phyloP scores from a whole-genome alignment of 2,329 filamentous ascomycete genomes.

The Ceratocystis alfenasii region DNA sequence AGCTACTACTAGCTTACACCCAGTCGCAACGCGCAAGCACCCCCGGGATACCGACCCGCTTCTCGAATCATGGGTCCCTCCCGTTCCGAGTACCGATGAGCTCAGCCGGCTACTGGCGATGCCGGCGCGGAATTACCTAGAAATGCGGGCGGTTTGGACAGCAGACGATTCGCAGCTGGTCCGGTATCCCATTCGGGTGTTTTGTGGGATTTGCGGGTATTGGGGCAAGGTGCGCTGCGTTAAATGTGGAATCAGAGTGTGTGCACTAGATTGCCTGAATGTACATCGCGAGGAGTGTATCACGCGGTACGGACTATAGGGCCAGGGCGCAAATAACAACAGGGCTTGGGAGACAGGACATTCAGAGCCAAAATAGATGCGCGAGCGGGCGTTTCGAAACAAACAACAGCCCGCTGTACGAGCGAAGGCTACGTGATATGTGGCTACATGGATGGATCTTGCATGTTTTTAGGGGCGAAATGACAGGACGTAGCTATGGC shows the following conservation, averaged over 20 bases:
- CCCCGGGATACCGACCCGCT: conserved; percentile 45
- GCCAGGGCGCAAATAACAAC: neutral
- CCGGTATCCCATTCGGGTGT: conserved; percentile 48
- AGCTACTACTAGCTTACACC: neutral
- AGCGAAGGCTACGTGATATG: too few species aligned
- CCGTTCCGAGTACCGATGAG: conserved; percentile 47
- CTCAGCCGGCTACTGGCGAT: conserved; percentile 51
- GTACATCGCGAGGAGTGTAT: conserved; percentile 61
- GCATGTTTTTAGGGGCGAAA: too few species aligned
- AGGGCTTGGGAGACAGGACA: conserved; percentile 3
- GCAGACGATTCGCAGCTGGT: conserved; percentile 27
- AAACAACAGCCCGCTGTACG: too few species aligned
- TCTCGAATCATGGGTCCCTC: conserved; percentile 46
- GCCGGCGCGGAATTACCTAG: conserved; percentile 55
- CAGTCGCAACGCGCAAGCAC: conserved; percentile 28
- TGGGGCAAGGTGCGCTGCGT: conserved; percentile 66
- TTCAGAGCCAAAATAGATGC: neutral
- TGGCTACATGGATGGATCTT: too few species aligned
- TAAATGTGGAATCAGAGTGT: conserved; percentile 68
- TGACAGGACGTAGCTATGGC: too few species aligned
- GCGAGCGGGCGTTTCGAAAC: neutral
- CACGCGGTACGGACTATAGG: conserved; percentile 45
- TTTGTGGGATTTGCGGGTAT: conserved; percentile 72
- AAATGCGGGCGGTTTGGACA: conserved; percentile 43
- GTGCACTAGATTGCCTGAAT: conserved; percentile 62